Conservation (phyloP, 192 early-diverging fungal species). For the Kickxella alabastrina region DNA sequence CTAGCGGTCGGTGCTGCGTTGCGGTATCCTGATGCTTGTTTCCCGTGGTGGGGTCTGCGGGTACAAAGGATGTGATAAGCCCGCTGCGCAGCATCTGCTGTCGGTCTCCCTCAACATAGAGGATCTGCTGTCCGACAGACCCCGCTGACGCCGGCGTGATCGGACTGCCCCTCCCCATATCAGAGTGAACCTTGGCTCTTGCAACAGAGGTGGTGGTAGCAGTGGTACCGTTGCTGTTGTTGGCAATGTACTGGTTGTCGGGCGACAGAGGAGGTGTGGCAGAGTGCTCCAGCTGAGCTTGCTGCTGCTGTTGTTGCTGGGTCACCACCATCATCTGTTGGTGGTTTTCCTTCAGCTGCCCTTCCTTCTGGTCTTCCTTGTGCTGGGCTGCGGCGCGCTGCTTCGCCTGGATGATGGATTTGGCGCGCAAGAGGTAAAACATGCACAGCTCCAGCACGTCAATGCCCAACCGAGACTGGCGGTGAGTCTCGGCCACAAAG, state of each 20-base stretch:
- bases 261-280: conserved; percentile 33
- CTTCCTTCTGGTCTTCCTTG: conserved; percentile 27
- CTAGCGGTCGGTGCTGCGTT: conserved; percentile 13
- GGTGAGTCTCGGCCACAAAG: conserved; percentile 51
- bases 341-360: not conserved
- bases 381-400: conserved; percentile 27
- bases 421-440: conserved; percentile 49
- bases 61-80: conserved; percentile 35
- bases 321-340: not conserved
- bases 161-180: conserved; percentile 12
- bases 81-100: conserved; percentile 34
- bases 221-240: too few species aligned
- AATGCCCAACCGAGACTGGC: conserved; percentile 38
- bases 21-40: not conserved
- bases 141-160: conserved; percentile 26
- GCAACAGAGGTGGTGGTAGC: too few species aligned
- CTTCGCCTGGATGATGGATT: conserved; percentile 41
- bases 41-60: conserved; percentile 15
- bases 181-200: not conserved
- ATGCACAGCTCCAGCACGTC: conserved; percentile 48
- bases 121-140: conserved; percentile 9
- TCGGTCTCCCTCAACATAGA: conserved; percentile 21
- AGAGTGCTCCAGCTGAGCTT: conserved; percentile 7
- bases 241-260: too few species aligned
- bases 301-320: conserved; percentile 3